phyloP scores from a whole-genome alignment of 2,329 filamentous ascomycete genomes.

The Diaporthe ilicicola region DNA sequence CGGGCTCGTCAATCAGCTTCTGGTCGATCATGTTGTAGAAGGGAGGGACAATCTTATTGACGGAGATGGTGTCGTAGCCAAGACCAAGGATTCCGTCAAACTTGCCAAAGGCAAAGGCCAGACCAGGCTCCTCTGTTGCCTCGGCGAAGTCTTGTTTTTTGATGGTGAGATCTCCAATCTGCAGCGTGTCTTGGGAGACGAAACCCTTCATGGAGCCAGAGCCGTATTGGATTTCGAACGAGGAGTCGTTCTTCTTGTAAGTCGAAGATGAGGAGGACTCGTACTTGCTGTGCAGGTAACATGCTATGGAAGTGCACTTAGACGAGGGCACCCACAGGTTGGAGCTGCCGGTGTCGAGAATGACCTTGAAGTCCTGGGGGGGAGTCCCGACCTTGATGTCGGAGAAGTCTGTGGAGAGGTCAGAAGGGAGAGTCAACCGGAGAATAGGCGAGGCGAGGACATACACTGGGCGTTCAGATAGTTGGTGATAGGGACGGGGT shows the following conservation, averaged over 20 bases:
- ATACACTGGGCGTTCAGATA: slow-evolving; percentile 99
- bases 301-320: slow-evolving; percentile 93
- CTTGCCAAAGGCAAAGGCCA: slow-evolving; percentile 96
- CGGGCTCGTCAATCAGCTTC: slow-evolving; percentile 86
- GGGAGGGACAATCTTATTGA: slow-evolving; percentile 92
- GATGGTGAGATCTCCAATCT: slow-evolving; percentile 88
- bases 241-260: slow-evolving; percentile 92
- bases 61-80: slow-evolving; percentile 95
- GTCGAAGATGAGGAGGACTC: slow-evolving; percentile 88
- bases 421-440: not conserved
- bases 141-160: slow-evolving; percentile 95
- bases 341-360: slow-evolving; percentile 97
- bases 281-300: slow-evolving; percentile 97
- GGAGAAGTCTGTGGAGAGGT: slow-evolving; percentile 80
- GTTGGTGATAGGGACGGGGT: slow-evolving; percentile 92
- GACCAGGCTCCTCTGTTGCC: slow-evolving; percentile 92
- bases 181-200: slow-evolving; percentile 86
- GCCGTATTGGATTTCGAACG: slow-evolving; percentile 94
- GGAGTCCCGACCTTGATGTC: slow-evolving; percentile 93
- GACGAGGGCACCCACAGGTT: slow-evolving; percentile 98
- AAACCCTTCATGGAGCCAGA: slow-evolving; percentile 94
- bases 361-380: slow-evolving; percentile 96
- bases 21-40: slow-evolving; percentile 97
- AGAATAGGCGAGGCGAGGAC: slow-evolving; percentile 44
- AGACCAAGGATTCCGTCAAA: slow-evolving; percentile 98